A percentile compares a stretch with the other conserved stretches of the same genome.
These are phyloP conservation scores for Xylariaceae sp. DNA, from an alignment of 2,329 filamentous ascomycete species.

Conservation along the genomic window DNA sequence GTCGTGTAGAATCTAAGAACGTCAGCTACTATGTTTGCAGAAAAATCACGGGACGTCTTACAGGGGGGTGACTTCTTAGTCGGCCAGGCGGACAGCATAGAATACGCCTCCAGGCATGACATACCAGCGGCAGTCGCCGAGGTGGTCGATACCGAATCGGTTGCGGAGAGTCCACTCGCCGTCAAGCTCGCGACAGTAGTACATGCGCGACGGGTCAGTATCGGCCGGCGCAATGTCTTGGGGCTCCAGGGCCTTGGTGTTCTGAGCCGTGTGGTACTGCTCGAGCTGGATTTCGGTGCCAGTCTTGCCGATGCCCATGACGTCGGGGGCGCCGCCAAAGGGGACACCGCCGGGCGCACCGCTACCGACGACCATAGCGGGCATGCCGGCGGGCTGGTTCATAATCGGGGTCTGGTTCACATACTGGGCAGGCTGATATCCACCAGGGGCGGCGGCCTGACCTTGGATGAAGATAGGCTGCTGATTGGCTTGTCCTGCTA, in stretches of 20 bases:
- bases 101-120: conserved; percentile 60
- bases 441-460: background rate
- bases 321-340: conserved; percentile 42
- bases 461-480: conserved; percentile 15
- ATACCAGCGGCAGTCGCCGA: conserved; percentile 62
- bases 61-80: conserved; percentile 30
- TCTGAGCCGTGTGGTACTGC: conserved; percentile 52
- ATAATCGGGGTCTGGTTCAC: conserved; percentile 3
- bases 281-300: conserved; percentile 49
- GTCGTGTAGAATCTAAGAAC: background rate
- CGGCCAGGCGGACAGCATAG: conserved; percentile 60
- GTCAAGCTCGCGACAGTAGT: conserved; percentile 64
- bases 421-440: background rate
- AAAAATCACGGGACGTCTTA: conserved; percentile 10
- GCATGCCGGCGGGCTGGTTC: conserved; percentile 18
- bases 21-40: conserved; percentile 1
- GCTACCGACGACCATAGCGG: conserved; percentile 12
- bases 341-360: conserved; percentile 1
- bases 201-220: conserved; percentile 61
- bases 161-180: conserved; percentile 62
- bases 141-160: conserved; percentile 62
- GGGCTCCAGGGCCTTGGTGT: conserved; percentile 55
- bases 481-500: conserved; percentile 23
- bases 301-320: conserved; percentile 56
- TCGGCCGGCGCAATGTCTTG: conserved; percentile 67